Evolutionary conservation across 176 grass and related monocot genomes (phyloP), one percentile per base, ranked within the genome.

Genomic region (Oryza meridionalis): DNA sequence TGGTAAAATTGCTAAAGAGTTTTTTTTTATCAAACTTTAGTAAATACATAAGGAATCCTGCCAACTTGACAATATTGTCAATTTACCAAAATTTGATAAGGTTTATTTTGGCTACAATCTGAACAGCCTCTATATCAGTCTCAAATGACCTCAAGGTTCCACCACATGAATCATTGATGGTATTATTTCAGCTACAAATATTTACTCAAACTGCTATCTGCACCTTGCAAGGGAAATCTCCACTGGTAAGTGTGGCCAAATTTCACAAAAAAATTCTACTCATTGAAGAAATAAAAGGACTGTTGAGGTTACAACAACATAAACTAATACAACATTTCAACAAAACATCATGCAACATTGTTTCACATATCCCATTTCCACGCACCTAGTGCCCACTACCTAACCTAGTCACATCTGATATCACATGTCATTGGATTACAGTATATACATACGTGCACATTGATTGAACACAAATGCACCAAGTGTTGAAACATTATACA

Each of bases 381-480:
- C 68, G 59, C 29, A 31, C 29, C 29, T 31, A 31, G 29, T 31
- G 29, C 35, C 49, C 55, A 82, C 79, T 86, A 66, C 68, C 88
- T 62, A 90, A 82, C 67, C 88, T 86, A 73, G 58, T 40, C 72
- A 72, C 65, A 82, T 90, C 84, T 89, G 76, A 31, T 64, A 76
- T 62, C 14, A 75, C 70, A 84, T 77, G 84, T n/a, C 47, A 67
- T 59, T 68, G 35, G 25, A 43, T 82, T 86, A 82, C 84, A 79
- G 79, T 79, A 86, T 86, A 86, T 90, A 86, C 79, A 89, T 43
- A 11, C 37, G 37, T 78, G 88, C 79, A 38, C 79, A 62, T 83
- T 86, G 76, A 47, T 73, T 79, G 47, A 90, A 78, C 86, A 82
- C 88, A 84, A 84, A 86, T 74, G 79, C 84, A 90, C 84, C 75